Conservation (phyloP, 345 rosid species). For the Zanthoxylum bungeanum region DNA sequence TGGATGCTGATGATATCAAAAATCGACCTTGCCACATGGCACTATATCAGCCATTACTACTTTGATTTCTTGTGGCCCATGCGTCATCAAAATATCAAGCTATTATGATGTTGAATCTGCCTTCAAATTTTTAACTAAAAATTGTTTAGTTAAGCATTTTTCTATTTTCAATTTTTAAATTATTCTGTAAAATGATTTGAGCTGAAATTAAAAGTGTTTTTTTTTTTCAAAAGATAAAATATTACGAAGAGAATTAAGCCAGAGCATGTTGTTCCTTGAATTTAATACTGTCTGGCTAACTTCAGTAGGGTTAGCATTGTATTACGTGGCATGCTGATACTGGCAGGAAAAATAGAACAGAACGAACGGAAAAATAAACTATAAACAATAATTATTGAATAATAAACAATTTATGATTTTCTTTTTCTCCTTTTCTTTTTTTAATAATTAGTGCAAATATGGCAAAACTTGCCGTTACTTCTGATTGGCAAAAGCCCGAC, state of each 20-base stretch:
- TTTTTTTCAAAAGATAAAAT: too few relatives aligned
- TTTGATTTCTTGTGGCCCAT: background rate
- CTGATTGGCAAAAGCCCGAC: too few relatives aligned
- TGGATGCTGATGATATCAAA: conserved; percentile 26
- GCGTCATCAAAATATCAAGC: conserved; percentile 8
- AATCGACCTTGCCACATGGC: conserved; percentile 32
- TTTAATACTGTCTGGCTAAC: too few relatives aligned
- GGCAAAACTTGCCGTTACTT: background rate
- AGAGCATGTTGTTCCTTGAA: too few relatives aligned
- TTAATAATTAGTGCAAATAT: background rate
- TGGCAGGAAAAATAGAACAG: background rate
- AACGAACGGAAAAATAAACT: background rate
- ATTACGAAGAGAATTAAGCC: too few relatives aligned
- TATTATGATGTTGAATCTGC: background rate
- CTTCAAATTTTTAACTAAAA: too few relatives aligned
- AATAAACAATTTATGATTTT: too few relatives aligned
- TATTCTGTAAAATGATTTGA: too few relatives aligned
- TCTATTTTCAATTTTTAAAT: background rate
- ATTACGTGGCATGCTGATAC: background rate
- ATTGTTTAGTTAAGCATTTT: too few relatives aligned
- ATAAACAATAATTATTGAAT: too few relatives aligned
- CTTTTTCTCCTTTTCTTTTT: background rate
- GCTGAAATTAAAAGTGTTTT: too few relatives aligned
- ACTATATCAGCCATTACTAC: conserved; percentile 15
- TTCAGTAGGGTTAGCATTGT: background rate